Evolutionary conservation across 2,329 filamentous ascomycete species (phyloP).

Genomic region (Neonectria ditissima): DNA sequence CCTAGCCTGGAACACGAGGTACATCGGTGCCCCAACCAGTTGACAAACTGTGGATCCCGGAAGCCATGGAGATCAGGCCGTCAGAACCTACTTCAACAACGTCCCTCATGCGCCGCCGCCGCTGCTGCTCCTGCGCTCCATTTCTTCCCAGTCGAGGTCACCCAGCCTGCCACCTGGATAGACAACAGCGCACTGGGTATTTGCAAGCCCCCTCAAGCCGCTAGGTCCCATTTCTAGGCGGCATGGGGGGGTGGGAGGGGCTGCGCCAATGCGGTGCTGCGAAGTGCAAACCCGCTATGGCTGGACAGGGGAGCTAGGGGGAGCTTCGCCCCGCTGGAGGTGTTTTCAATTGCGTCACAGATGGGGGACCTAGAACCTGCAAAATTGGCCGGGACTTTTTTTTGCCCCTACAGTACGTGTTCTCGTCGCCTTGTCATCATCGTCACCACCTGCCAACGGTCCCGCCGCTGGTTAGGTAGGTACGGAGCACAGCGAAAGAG

Average conservation of each 20-base stretch:
- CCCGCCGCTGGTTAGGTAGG: no score
- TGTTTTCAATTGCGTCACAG: constrained; percentile 22
- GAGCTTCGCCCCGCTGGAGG: constrained; percentile 15
- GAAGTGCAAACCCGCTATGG: neutral
- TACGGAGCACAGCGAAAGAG: neutral
- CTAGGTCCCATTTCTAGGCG: no score
- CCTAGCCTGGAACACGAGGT: constrained; percentile 16
- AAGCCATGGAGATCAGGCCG: constrained; percentile 22
- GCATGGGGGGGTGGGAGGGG: no score
- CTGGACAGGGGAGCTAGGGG: constrained; percentile 12
- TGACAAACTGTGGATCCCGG: constrained; percentile 9
- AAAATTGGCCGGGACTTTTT: neutral
- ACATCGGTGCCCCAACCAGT: constrained; percentile 6
- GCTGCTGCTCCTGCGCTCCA: no score
- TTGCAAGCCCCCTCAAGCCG: no score
- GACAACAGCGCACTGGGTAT: no score
- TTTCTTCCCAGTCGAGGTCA: no score
- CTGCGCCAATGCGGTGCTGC: constrained; percentile 1
- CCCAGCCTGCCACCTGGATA: no score
- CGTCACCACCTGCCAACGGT: neutral
- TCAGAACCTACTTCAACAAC: constrained; percentile 5
- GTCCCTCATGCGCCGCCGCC: neutral
- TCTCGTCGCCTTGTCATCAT: neutral
- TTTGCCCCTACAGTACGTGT: neutral
- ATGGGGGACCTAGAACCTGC: neutral